Evolutionary conservation across 2,329 filamentous ascomycete genomes (phyloP), one percentile per base, ranked within the genome.

Genomic region (Eutypa lata): DNA sequence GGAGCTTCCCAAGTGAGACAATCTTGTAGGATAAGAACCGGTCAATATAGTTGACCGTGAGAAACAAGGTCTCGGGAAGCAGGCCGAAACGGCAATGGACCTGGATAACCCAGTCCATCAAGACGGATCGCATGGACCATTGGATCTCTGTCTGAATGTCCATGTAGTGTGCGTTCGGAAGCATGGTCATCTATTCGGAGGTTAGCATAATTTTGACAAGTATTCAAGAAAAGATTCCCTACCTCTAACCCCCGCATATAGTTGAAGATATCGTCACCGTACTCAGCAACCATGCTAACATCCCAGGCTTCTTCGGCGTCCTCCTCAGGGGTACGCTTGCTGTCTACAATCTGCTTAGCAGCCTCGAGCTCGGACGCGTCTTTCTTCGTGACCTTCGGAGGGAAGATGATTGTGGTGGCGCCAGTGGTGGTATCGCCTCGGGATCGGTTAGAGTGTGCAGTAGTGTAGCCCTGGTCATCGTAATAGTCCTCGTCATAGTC

Each of bases 101-200:
- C 71, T 99, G 92, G 46, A 97, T 89, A 43, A 99, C 80, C 94
- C 94, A 99, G 71, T 97, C 94, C 86, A 99, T 95, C 51, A 99
- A 80, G 21, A 97, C 91, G 6, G 91, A 88, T 46, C 94, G 90
- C 94, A 97, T 99, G 2, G 92, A 96, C 94, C 94, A 99, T 68
- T 96, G 90, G 53, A 99, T 95, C 71, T 97, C 93, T n/a, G 88
- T 87, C 71, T 99, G 94, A 60, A 89, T 86, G 57, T 96, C 91
- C 93, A 99, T 99, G 78, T 99, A 99, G 69, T 94, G 84, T 3
- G 91, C 80, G 65, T 94, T 92, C 1, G 94, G 94, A 40, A 92
- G 79, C 84, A 97, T 89, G 61, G 79, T 86, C 69, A 79, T 82
- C 89, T 91, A 67, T 53, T 49, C 13, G 47, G 37, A 13, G 48